Percentiles rank a stretch among this genome's conserved stretches.
Evolutionary conservation across 2,329 filamentous ascomycete species (phyloP).

Genomic region (Xylariales sp.): DNA sequence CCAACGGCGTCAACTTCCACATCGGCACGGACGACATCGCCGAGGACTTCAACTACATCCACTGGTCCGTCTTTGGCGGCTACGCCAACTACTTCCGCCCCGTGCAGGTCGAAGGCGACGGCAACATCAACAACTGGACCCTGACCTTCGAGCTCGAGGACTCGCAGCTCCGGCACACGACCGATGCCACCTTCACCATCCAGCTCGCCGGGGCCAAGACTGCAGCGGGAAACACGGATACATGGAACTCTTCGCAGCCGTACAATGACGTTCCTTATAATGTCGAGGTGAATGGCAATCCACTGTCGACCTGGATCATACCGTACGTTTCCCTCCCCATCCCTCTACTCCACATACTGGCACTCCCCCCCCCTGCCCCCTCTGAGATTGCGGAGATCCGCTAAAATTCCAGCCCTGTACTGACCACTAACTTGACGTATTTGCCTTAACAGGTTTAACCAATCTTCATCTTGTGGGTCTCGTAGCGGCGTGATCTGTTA

Average conservation of each 20-base stretch:
- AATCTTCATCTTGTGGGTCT: constrained; percentile 56
- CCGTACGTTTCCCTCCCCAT: too few species aligned
- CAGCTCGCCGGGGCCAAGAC: constrained; percentile 61
- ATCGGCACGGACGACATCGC: constrained; percentile 46
- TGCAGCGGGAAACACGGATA: constrained; percentile 56
- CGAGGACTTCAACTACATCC: constrained; percentile 57
- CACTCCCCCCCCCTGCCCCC: too few species aligned
- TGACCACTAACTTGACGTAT: too few species aligned
- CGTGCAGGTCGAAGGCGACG: constrained; percentile 32
- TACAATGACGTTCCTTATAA: constrained; percentile 49
- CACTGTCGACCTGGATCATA: constrained; percentile 50
- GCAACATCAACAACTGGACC: constrained; percentile 55
- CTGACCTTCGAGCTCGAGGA: constrained; percentile 45
- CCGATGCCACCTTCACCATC: constrained; percentile 54
- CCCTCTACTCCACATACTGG: too few species aligned
- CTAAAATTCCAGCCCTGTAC: too few species aligned
- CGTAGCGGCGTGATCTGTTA: constrained; percentile 58
- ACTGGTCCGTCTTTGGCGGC: constrained; percentile 61
- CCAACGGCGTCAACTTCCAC: constrained; percentile 51
- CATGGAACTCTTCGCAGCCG: constrained; percentile 47
- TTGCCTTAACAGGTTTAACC: constrained; percentile 36
- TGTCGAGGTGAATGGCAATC: constrained; percentile 33
- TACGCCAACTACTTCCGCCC: constrained; percentile 42
- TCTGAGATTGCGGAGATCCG: too few species aligned
- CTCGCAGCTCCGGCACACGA: constrained; percentile 33